Evolutionary conservation across 2,329 filamentous ascomycete genomes (phyloP), one percentile per base, ranked within the genome.

Genomic region (Colletotrichum tropicale): DNA sequence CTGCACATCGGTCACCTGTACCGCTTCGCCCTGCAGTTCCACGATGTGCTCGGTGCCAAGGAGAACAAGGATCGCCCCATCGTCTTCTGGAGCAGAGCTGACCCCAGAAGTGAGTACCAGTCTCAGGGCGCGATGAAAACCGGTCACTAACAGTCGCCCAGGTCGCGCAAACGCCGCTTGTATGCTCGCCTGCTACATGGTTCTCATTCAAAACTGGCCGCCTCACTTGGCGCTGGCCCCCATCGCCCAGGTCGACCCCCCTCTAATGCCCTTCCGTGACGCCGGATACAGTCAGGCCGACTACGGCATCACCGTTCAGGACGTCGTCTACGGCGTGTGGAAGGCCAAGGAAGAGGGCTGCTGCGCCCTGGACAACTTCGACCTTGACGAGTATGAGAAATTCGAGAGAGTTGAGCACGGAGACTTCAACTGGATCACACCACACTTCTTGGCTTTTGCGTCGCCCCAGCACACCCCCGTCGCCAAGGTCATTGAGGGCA

Each of bases 361-460:
- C 81, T 98, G 96, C 82, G 94, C 95, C 70, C 88, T 99, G 75
- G 96, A 98, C 83, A 95, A 97, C 83, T 99, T 99, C 83, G 96
- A 96, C 81, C 90, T 99, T 24, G 96, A 98, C 86, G 95, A 98
- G 91, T 99, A 99, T 84, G 97, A 99, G 87, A 94, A 92, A 83
- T 99, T 92, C 81, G 97, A 99, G 87, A 92, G 97, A 74, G 97
- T 99, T 24, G 97, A 99, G 84, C 96, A 98, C 89, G 97, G 97
- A 78, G 97, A 99, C 87, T 99, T 99, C 93, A 99, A 99, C 91
- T 99, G 97, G 97, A 91, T 99, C 75, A 98, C 96, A 8, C 96
- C 96, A 10, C 89, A 96, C 82, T 99, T 99, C 87, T 91, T 99
- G 67, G 97, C 97, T 26, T 98, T 99, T 84, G 97, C 97, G 60